Evolutionary conservation across 2,329 filamentous ascomycete species (phyloP).

Genomic region (Botrytis aclada): DNA sequence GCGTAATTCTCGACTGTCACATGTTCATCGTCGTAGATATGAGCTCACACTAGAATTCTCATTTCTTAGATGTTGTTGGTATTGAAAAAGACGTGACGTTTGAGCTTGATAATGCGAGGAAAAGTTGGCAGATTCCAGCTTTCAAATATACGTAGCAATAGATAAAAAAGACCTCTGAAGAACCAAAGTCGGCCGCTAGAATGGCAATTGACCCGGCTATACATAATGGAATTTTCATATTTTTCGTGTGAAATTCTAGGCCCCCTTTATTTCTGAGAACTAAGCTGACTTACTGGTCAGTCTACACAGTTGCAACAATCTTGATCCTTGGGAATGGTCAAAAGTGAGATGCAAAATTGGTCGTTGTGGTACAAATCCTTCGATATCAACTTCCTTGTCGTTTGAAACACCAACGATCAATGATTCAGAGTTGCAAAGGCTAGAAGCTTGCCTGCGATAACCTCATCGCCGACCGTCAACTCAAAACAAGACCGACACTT

Average conservation of each 20-base stretch:
- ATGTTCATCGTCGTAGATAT: background rate
- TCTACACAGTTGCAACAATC: background rate
- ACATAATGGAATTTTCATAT: background rate
- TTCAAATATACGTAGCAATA: slow-evolving; percentile 10
- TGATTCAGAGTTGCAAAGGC: background rate
- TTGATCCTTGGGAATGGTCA: background rate
- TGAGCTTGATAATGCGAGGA: background rate
- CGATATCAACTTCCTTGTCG: background rate
- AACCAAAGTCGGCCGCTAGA: background rate
- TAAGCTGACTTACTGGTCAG: background rate
- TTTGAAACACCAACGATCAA: slow-evolving; percentile 15
- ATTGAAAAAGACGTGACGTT: background rate
- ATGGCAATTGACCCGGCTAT: background rate
- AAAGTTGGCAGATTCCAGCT: slow-evolving; percentile 6
- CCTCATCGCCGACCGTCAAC: background rate
- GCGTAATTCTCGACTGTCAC: background rate
- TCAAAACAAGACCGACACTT: background rate
- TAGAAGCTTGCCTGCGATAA: background rate
- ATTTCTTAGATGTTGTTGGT: background rate
- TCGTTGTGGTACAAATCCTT: background rate
- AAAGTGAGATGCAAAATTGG: background rate
- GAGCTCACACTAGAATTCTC: background rate
- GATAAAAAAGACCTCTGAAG: background rate
- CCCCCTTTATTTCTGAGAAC: background rate
- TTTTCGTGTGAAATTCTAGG: background rate